Evolutionary conservation across 257 asterid species (phyloP).

Genomic region (Salvia miltiorrhiza): DNA sequence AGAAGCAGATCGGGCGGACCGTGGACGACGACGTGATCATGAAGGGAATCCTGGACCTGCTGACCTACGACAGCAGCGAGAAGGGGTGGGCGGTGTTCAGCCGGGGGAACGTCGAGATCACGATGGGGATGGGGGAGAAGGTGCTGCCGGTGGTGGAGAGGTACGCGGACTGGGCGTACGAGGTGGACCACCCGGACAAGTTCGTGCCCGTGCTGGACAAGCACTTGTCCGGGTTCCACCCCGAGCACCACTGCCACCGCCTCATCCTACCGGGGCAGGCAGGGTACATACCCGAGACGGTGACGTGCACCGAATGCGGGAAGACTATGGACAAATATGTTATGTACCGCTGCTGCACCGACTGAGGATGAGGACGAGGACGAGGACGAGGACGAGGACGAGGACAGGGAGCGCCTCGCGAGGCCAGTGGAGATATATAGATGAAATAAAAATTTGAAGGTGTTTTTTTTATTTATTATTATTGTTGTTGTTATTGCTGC

Average conservation of each 20-base stretch:
- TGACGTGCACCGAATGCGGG: slow-evolving; percentile 73
- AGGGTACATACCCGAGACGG: slow-evolving; percentile 61
- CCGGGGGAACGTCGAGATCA: slow-evolving; percentile 47
- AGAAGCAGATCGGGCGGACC: slow-evolving; percentile 52
- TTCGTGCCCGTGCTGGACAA: slow-evolving; percentile 51
- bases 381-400: too few relatives aligned
- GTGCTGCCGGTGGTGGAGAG: slow-evolving; percentile 39
- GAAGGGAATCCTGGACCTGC: slow-evolving; percentile 60
- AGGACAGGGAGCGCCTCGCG: too few relatives aligned
- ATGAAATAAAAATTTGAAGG: not conserved
- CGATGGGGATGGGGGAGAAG: slow-evolving; percentile 49
- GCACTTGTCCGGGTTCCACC: slow-evolving; percentile 37
- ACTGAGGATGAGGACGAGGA: slow-evolving; percentile 30
- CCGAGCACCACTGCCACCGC: slow-evolving; percentile 76
- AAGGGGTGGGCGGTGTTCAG: slow-evolving; percentile 84
- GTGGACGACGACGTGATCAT: slow-evolving; percentile 59
- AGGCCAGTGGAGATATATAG: too few relatives aligned
- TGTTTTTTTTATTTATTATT: too few relatives aligned
- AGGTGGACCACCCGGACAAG: slow-evolving; percentile 42
- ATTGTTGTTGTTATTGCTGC: not conserved
- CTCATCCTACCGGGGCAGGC: slow-evolving; percentile 61
- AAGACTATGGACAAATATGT: slow-evolving; percentile 74
- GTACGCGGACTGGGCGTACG: slow-evolving; percentile 39
- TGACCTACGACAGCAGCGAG: slow-evolving; percentile 71
- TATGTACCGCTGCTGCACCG: slow-evolving; percentile 88